phyloP scores from a whole-genome alignment of 768 basidiomycete genomes.

The Botryobasidium botryosum region DNA sequence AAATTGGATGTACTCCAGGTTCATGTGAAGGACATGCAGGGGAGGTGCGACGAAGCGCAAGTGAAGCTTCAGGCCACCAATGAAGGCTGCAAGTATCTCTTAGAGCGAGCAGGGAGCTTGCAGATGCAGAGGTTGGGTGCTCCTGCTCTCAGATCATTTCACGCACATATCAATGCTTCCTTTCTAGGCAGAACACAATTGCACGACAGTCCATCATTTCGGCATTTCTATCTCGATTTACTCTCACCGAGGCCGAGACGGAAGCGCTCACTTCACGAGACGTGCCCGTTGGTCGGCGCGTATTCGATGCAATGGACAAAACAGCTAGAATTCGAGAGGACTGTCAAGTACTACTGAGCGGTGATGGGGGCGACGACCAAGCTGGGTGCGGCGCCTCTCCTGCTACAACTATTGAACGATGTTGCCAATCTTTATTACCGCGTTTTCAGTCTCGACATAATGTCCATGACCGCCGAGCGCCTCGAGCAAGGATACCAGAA shows the following conservation, averaged over 20 bases:
- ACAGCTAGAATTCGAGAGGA: conserved; percentile 68
- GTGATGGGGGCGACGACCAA: conserved; percentile 63
- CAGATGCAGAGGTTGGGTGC: conserved; percentile 46
- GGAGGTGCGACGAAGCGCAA: conserved; percentile 71
- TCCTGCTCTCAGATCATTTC: neutral
- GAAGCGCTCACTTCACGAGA: conserved; percentile 65
- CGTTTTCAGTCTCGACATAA: conserved; percentile 59
- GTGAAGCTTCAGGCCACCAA: conserved; percentile 55
- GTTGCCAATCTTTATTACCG: neutral
- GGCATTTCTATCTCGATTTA: conserved; percentile 74
- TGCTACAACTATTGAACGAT: conserved; percentile 1
- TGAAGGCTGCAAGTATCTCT: conserved; percentile 55
- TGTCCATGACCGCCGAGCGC: conserved; percentile 60
- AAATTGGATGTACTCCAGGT: conserved; percentile 66
- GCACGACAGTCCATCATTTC: conserved; percentile 55
- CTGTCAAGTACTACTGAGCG: conserved; percentile 73
- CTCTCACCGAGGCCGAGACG: conserved; percentile 54
- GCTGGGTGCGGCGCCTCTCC: conserved; percentile 35
- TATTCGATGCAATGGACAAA: conserved; percentile 81
- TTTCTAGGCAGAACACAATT: conserved; percentile 45
- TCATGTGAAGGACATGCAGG: conserved; percentile 66
- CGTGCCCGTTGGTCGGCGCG: conserved; percentile 48
- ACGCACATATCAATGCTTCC: conserved; percentile 10
- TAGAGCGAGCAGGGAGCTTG: conserved; percentile 69
- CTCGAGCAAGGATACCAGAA: conserved; percentile 87